These are phyloP conservation scores for Penicillium janthinellum DNA, from an alignment of 2,329 filamentous ascomycete genomes.

Conservation along the genomic window DNA sequence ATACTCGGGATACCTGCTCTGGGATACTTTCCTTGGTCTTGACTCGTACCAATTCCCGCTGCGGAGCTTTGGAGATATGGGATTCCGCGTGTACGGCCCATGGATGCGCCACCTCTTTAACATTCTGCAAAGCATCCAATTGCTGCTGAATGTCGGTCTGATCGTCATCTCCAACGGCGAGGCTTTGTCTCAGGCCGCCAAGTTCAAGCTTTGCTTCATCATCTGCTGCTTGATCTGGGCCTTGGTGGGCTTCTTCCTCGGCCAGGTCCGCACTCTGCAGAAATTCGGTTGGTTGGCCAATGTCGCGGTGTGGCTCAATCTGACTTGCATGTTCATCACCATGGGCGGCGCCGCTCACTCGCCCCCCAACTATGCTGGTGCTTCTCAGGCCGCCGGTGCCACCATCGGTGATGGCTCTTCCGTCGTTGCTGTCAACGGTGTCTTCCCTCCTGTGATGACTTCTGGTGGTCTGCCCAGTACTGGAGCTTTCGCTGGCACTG, in stretches of 20 bases:
- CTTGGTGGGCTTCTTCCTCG: slow-evolving; percentile 26
- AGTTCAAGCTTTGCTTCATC: slow-evolving; percentile 28
- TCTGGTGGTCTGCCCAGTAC: slow-evolving; percentile 36
- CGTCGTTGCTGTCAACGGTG: slow-evolving; percentile 6
- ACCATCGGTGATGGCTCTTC: slow-evolving; percentile 12
- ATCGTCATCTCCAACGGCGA: slow-evolving; percentile 31
- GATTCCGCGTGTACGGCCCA: slow-evolving; percentile 30
- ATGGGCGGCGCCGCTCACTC: slow-evolving; percentile 22
- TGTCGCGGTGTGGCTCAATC: slow-evolving; percentile 28
- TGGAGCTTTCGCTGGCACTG: slow-evolving; percentile 5
- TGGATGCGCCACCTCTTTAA: slow-evolving; percentile 29
- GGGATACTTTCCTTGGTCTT: slow-evolving; percentile 29
- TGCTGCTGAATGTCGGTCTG: slow-evolving; percentile 31
- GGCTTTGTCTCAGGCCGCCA: slow-evolving; percentile 27
- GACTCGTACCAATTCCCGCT: slow-evolving; percentile 35
- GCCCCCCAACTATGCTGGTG: slow-evolving; percentile 13
- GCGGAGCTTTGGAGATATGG: slow-evolving; percentile 30
- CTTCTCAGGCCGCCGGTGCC: slow-evolving; percentile 24
- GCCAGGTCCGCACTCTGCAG: slow-evolving; percentile 29
- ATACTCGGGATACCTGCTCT: slow-evolving; percentile 30
- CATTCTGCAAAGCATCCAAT: slow-evolving; percentile 30
- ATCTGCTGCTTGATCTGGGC: slow-evolving; percentile 29
- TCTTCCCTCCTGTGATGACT: slow-evolving; percentile 36
- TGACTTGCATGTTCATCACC: slow-evolving; percentile 30
- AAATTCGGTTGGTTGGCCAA: slow-evolving; percentile 30